phyloP scores from a whole-genome alignment of 1,284 basidiomycete species.

The Sporisorium scitamineum region DNA sequence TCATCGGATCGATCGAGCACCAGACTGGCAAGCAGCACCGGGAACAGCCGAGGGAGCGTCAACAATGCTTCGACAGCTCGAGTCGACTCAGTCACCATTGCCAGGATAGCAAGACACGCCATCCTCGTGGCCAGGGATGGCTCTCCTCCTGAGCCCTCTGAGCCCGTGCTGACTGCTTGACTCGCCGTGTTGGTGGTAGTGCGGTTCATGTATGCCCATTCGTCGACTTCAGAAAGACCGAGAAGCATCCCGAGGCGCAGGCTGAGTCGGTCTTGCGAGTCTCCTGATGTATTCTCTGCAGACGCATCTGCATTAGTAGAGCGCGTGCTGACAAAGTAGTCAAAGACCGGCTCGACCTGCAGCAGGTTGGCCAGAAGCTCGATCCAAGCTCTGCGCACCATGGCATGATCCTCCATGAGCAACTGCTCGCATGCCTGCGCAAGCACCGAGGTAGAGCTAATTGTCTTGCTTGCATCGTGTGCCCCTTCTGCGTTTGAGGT shows the following conservation, averaged over 20 bases:
- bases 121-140: conserved; percentile 33
- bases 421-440: conserved; percentile 72
- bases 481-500: background rate
- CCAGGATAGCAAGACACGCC: conserved; percentile 31
- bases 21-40: conserved; percentile 13
- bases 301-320: background rate
- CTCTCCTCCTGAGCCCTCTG: conserved; percentile 17
- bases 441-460: conserved; percentile 23
- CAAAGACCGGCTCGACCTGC: conserved; percentile 76
- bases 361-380: conserved; percentile 95
- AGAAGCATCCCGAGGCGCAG: conserved; percentile 36
- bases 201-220: conserved; percentile 19
- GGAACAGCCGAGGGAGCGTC: conserved; percentile 30
- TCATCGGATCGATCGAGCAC: conserved; percentile 35
- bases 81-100: conserved; percentile 34
- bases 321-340: conserved; percentile 13
- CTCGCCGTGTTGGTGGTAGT: background rate
- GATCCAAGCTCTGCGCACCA: conserved; percentile 86
- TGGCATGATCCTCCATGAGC: conserved; percentile 80
- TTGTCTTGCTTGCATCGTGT: background rate
- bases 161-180: background rate
- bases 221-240: conserved; percentile 32
- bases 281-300: background rate
- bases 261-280: conserved; percentile 17
- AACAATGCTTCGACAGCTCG: conserved; percentile 12